phyloP scores from a whole-genome alignment of 2,329 filamentous ascomycete species.

The Venturia effusa region DNA sequence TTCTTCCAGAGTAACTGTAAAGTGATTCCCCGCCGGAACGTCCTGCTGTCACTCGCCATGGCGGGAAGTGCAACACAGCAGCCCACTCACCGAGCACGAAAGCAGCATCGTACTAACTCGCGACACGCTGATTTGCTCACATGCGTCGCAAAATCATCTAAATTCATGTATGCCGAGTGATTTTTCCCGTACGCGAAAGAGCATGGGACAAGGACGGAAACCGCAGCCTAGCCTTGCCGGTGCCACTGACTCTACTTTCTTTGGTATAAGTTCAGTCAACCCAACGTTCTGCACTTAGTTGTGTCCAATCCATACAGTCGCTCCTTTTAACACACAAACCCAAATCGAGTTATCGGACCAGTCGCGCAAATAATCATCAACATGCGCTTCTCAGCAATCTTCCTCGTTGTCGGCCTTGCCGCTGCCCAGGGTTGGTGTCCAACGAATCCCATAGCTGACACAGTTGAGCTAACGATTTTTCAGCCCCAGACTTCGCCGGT shows the following conservation, averaged over 20 bases:
- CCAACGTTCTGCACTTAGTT: not conserved
- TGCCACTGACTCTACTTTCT: not conserved
- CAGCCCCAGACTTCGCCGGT: not conserved
- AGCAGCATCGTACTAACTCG: not conserved
- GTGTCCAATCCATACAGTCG: not conserved
- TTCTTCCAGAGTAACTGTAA: not conserved
- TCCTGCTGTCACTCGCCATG: not conserved
- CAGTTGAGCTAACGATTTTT: not conserved
- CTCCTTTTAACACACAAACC: not conserved
- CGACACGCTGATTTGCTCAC: not conserved
- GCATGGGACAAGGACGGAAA: not conserved
- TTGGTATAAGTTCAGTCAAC: not conserved
- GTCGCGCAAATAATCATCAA: not conserved
- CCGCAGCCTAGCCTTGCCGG: not conserved
- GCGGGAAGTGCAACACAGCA: not conserved
- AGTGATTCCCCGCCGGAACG: not conserved
- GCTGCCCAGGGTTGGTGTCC: not conserved
- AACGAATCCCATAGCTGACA: no score
- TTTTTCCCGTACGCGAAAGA: not conserved
- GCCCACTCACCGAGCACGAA: not conserved
- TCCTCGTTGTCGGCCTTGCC: not conserved
- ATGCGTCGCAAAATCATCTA: not conserved
- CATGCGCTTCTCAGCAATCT: constrained; percentile 1
- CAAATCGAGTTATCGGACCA: not conserved
- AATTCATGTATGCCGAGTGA: not conserved